Conservation (phyloP, 257 asterid species). For the Nyctanthes arbortristis region DNA sequence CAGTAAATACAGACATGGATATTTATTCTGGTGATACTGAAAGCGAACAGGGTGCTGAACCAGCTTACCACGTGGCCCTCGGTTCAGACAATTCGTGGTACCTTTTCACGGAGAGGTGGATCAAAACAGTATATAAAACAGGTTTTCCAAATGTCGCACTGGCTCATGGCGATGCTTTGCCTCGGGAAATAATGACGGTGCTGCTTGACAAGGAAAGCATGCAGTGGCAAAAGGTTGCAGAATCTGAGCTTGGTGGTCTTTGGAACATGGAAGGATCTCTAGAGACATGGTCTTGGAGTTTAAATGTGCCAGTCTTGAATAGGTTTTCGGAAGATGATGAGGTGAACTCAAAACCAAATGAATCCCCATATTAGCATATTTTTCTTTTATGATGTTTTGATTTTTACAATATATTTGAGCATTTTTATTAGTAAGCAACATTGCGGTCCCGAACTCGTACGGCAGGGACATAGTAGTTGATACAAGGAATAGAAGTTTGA, state of each 20-base stretch:
- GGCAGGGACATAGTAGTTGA: not conserved
- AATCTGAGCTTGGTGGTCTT: conserved; percentile 83
- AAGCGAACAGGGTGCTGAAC: conserved; percentile 41
- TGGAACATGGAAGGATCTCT: conserved; percentile 98
- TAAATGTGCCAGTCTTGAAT: conserved; percentile 90
- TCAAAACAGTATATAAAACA: conserved; percentile 67
- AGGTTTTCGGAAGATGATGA: conserved; percentile 90
- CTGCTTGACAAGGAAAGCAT: conserved; percentile 75
- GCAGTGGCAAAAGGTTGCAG: conserved; percentile 90
- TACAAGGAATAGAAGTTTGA: not conserved
- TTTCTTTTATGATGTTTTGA: conserved; percentile 1
- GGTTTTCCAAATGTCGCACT: conserved; percentile 88
- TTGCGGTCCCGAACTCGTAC: not conserved
- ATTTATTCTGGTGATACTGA: conserved; percentile 32
- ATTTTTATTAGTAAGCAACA: conserved; percentile 1
- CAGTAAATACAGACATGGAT: conserved; percentile 38
- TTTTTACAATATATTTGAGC: not conserved
- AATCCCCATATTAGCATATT: conserved; percentile 3
- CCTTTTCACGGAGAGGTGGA: conserved; percentile 98
- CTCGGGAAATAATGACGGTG: conserved; percentile 70
- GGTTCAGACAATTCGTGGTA: conserved; percentile 99
- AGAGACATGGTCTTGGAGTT: conserved; percentile 99
- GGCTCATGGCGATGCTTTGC: conserved; percentile 73
- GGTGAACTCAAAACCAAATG: conserved; percentile 46
- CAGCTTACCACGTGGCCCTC: conserved; percentile 86